Evolutionary conservation across 768 basidiomycete species (phyloP).

Genomic region (Lactarius hengduanensis): DNA sequence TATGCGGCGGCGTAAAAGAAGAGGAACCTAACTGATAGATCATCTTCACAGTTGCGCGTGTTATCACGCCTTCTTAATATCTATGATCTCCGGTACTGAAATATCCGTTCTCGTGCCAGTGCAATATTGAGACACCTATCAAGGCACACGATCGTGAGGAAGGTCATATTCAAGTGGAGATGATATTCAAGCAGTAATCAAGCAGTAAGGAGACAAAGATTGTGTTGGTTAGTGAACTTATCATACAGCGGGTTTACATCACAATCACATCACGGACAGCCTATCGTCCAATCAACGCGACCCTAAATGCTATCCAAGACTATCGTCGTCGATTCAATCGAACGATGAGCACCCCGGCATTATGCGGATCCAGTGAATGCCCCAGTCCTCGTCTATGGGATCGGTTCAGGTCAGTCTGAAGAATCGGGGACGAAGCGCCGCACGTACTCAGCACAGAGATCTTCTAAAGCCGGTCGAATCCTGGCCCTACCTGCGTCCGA

Average conservation of each 20-base stretch:
- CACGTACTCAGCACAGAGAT: constrained; percentile 8
- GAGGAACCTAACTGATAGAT: background rate
- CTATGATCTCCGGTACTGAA: too few relatives aligned
- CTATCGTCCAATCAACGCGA: background rate
- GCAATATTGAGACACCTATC: too few relatives aligned
- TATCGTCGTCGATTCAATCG: background rate
- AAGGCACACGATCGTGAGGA: too few relatives aligned
- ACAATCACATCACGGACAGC: background rate
- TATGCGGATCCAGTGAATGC: constrained; percentile 11
- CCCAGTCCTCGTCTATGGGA: constrained; percentile 1
- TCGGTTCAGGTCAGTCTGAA: background rate
- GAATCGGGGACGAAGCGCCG: background rate
- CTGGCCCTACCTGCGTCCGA: constrained; percentile 11
- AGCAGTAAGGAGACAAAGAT: background rate
- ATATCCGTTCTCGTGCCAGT: too few relatives aligned
- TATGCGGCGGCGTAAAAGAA: background rate
- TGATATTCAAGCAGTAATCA: background rate
- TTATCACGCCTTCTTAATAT: too few relatives aligned
- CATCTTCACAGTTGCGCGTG: background rate
- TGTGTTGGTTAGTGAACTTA: background rate
- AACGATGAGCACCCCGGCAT: constrained; percentile 19
- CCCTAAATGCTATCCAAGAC: background rate
- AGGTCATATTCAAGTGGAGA: too few relatives aligned
- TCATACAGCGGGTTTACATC: background rate
- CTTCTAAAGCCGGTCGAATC: constrained; percentile 15